These are phyloP conservation scores for Amesomyces nigricolor DNA, from an alignment of 2,329 filamentous ascomycete genomes.

Conservation along the genomic window DNA sequence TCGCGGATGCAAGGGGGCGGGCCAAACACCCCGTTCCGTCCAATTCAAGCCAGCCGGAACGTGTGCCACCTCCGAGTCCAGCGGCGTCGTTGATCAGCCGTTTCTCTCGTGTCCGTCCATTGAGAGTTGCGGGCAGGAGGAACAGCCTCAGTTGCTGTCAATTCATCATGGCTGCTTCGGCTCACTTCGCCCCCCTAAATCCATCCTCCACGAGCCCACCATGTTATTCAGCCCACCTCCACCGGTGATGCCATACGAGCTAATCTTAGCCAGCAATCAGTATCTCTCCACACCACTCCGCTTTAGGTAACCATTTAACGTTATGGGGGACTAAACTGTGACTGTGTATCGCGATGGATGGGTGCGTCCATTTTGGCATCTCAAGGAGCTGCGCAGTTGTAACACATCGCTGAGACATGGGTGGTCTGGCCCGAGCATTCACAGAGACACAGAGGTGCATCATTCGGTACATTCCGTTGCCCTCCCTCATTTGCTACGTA, in stretches of 20 bases:
- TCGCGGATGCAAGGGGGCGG: constrained; percentile 9
- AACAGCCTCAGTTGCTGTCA: no score
- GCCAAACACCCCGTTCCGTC: neutral
- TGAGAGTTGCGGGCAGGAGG: no score
- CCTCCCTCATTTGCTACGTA: no score
- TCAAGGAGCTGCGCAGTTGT: neutral
- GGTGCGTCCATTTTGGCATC: neutral
- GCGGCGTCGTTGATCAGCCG: no score
- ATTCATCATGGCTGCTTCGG: neutral
- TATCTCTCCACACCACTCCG: constrained; percentile 4
- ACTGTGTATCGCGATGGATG: neutral
- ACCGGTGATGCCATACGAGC: neutral
- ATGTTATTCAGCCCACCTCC: constrained; percentile 3
- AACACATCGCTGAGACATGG: constrained; percentile 2
- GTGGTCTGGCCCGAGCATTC: no score
- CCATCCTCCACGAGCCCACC: neutral
- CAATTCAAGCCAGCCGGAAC: no score
- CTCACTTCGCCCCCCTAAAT: neutral
- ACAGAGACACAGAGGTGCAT: no score
- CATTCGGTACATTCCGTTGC: no score
- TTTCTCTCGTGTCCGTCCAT: no score
- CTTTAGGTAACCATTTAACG: neutral
- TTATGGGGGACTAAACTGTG: neutral
- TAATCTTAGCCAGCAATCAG: constrained; percentile 7
- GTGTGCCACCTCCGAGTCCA: no score